These are phyloP conservation scores for Suillus variegatus DNA, from an alignment of 768 basidiomycete species.

Conservation along the genomic window DNA sequence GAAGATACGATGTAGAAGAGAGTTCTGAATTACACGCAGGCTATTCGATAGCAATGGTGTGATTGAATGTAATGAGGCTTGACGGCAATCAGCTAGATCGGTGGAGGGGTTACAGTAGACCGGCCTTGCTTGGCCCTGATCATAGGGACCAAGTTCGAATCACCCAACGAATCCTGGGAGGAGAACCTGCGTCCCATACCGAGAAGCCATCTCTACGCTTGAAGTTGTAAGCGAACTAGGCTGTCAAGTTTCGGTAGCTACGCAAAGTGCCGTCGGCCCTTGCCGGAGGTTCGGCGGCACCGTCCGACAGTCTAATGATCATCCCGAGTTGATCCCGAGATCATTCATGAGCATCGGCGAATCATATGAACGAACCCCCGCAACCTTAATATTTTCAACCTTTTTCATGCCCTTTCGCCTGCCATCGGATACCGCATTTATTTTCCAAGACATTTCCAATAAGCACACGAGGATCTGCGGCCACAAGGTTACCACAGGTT, in stretches of 20 bases:
- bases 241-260: background rate
- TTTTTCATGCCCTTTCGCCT: background rate
- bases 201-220: background rate
- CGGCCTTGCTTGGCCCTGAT: background rate
- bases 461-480: background rate
- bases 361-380: background rate
- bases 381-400: background rate
- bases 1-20: background rate
- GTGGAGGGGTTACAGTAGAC: background rate
- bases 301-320: background rate
- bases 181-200: background rate
- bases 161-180: background rate
- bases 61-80: background rate
- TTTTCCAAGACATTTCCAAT: background rate
- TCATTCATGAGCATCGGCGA: background rate
- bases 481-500: background rate
- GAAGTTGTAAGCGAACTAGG: background rate
- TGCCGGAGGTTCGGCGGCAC: background rate
- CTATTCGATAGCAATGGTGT: background rate
- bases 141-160: background rate
- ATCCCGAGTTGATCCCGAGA: background rate
- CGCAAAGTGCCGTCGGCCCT: background rate
- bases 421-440: background rate
- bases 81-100: background rate
- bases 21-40: background rate